phyloP scores from a whole-genome alignment of 2,329 filamentous ascomycete species.

The Xylariales sp. region DNA sequence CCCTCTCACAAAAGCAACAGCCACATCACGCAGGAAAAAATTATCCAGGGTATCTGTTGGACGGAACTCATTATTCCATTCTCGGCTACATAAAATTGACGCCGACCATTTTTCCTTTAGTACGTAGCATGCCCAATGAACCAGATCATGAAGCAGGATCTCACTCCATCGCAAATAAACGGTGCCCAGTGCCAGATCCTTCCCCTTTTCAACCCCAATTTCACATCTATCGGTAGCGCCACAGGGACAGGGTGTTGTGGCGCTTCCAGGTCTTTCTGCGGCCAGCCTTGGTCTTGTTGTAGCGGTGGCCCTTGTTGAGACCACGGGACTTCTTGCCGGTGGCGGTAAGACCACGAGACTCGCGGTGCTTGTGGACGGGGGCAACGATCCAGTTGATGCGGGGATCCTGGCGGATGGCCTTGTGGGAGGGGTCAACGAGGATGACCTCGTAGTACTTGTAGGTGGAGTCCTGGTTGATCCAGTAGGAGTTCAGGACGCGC shows the following conservation, averaged over 20 bases:
- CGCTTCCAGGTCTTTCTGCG: slow-evolving; percentile 99
- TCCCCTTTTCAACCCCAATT: slow-evolving; percentile 13
- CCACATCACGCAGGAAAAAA: no score
- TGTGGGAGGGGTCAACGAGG: slow-evolving; percentile 99
- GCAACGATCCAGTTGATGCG: slow-evolving; percentile 99
- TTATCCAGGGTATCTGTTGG: no score
- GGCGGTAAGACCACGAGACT: slow-evolving; percentile 92
- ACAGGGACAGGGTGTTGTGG: slow-evolving; percentile 98
- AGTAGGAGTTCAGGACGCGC: slow-evolving; percentile 99
- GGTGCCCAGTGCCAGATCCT: slow-evolving; percentile 16
- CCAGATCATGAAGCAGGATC: slow-evolving; percentile 23
- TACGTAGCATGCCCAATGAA: no score
- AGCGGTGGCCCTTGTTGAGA: slow-evolving; percentile 98
- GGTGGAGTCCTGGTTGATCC: slow-evolving; percentile 99
- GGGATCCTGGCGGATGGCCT: slow-evolving; percentile 97
- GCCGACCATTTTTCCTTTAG: slow-evolving; percentile 26
- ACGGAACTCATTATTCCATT: slow-evolving; percentile 22
- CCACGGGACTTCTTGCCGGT: slow-evolving; percentile 99
- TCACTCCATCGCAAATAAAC: slow-evolving; percentile 24
- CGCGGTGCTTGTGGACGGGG: slow-evolving; percentile 99
- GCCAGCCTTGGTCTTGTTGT: slow-evolving; percentile 96
- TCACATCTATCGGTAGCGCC: slow-evolving; percentile 81
- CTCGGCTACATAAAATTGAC: slow-evolving; percentile 26
- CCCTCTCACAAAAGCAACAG: no score
- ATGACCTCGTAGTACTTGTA: slow-evolving; percentile 99